Base-by-base conservation (phyloP, 257 asterid genomes). In the Datura wrightii region DNA sequence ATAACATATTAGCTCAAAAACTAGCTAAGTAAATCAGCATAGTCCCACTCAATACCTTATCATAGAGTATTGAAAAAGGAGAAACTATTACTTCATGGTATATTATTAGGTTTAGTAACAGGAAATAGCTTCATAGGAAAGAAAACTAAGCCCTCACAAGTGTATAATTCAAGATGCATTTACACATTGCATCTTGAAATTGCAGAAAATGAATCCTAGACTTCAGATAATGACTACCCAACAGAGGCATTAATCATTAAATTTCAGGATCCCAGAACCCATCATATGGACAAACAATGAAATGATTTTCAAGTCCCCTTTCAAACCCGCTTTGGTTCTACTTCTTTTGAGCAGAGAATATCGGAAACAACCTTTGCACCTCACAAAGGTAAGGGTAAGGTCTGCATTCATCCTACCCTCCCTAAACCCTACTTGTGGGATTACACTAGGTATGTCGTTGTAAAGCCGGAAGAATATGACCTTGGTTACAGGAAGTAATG, bases 401-500 rank as follows among this genome's bases (percentile, higher is more conserved):
- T 24, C 31, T 24, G 31, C 31, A 24, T 24, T 24, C 31, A 24
- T 24, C 31, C 31, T 24, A 24, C 31, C 31, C 31, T 24, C 31
- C 31, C 31, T 24, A 24, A 24, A 24, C 31, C 31, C 31, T 24
- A 24, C 31, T 24, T 24, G 31, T 24, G 31, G 31, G 31, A 24
- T 24, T 24, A 24, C 31, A 24, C 31, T 24, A 24, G 31, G 31
- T 24, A 24, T 24, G 31, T 24, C 31, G 31, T 24, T 24, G 86
- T 80, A 87, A 79, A 53, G 74, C 4, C 50, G 19, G 79, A 59
- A 79, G 67, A n/a, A 4, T 34, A 14, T 76, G 67, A 97, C 99
- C 97, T 95, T 95, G 52, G 99, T 97, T 82, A 97, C 95, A 80
- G 99, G 99, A 85, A 97, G 94, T 83, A 97, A 89, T 34, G 99